Conservation (phyloP, 169 alveolate genomes). For the Cryptosporidium felis region DNA sequence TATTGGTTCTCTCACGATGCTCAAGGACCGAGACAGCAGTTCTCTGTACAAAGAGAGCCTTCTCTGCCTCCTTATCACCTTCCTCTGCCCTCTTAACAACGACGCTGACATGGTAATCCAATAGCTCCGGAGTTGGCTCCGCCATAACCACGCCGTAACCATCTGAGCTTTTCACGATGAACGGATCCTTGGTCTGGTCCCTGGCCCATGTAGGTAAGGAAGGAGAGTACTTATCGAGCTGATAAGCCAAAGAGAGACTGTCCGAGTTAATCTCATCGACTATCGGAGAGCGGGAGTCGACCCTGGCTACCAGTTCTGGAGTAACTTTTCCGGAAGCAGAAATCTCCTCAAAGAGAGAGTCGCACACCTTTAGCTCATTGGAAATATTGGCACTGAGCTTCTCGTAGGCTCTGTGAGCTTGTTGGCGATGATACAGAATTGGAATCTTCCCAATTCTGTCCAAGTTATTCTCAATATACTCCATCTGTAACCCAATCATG, state of each 20-base stretch:
- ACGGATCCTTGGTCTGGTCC: constrained; percentile 51
- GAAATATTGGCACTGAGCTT: neutral
- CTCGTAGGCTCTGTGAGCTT: neutral
- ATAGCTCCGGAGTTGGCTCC: neutral
- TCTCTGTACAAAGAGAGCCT: constrained; percentile 36
- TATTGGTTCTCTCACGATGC: constrained; percentile 29
- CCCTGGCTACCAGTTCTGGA: neutral
- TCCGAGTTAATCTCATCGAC: constrained; percentile 3
- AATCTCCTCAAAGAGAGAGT: neutral
- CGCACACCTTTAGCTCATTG: neutral
- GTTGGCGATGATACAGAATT: constrained; percentile 7
- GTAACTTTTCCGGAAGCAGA: neutral
- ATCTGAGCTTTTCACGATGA: constrained; percentile 9
- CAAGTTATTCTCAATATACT: neutral
- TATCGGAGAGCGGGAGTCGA: neutral
- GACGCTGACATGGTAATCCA: neutral
- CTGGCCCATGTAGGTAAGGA: constrained; percentile 43
- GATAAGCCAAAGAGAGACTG: constrained; percentile 8
- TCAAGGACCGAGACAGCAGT: constrained; percentile 31
- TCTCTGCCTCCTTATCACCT: constrained; percentile 54
- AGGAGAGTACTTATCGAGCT: constrained; percentile 48
- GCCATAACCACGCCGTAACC: constrained; percentile 49
- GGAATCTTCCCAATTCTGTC: constrained; percentile 37
- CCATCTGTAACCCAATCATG: neutral
- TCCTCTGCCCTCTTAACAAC: constrained; percentile 49